Evolutionary conservation across 2,329 filamentous ascomycete genomes (phyloP), one percentile per base, ranked within the genome.

Genomic region (Dactylellina haptotyla): DNA sequence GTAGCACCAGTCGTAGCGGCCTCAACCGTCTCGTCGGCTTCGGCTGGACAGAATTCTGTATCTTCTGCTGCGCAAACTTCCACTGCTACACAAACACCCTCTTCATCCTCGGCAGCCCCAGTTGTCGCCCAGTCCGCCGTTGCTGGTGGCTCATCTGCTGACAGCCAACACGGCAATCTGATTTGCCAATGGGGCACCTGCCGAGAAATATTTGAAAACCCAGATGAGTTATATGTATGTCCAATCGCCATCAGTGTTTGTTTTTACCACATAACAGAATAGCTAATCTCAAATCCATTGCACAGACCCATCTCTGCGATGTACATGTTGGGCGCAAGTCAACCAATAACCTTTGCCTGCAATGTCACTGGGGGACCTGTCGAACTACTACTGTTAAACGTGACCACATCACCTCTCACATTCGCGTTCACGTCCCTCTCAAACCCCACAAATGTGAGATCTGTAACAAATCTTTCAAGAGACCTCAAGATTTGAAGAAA

Each of bases 361-460:
- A 93, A 62, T 99, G 95, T 83, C 92, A 96, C 81, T 99, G 95
- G 95, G 95, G 93, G 78, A 90, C 90, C 76, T 99, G 95, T 84
- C 89, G 93, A 76, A 98, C 94, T 20, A 97, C 93, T 51, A 98
- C 94, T 1, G 94, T 98, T 81, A 98, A 99, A 86, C 92, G 95
- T 79, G 95, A 98, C 79, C 95, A 99, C 84, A 99, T 99, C 82
- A 99, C 95, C 56, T 98, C 95, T 56, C 95, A 99, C 83, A 97
- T 99, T 79, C 92, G 95, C 76, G 95, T 98, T 61, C 95, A 99
- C 81, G 94, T 99, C n/a, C 95, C 95, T 0, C 85, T 99, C 75
- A 99, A 99, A 86, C 95, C 95, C 77, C 95, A 99, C 85, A 98
- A 97, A 83, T 99, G 95, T 82, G 93, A 97, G 80, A 96, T 97